Evolutionary conservation across 306 rosid species (phyloP), one percentile per base, ranked within the genome.

Genomic region (Cyclanthera cordifolia): DNA sequence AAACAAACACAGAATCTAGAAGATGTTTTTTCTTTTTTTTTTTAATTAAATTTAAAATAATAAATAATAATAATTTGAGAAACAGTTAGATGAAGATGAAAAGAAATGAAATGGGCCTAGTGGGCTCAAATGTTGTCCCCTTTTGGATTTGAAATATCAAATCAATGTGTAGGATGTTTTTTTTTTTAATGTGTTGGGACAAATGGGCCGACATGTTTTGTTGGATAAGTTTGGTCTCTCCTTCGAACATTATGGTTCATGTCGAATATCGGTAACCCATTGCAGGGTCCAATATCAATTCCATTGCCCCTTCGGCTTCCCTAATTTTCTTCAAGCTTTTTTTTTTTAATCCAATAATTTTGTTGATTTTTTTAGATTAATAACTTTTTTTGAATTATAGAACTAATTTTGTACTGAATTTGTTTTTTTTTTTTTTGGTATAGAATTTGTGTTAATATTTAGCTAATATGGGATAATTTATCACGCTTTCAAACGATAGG

Each of bases 161-260:
- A 47, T 47, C 51, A 47, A 47, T 47, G 19, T 47, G 11, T 43
- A 43, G 48, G 48, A 11, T 43, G 15, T 43, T 43, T 43, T 43
- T 43, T 43, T 34, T 43, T 43, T 41, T 41, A 9, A 41, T 2
- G 7, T 13, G 6, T 47, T 17, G 4, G 1, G 51, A 39, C n/a
- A 41, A 41, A 64, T 64, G 34, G 70, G 70, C 30, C 51, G 21
- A 64, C 70, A 64, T 64, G 70, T 64, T 39, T 63, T 39, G 69
- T 63, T 61, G 50, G 50, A 39, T 61, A 61, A 61, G 9, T 16
- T 27, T 0, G 14, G 1, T 8, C 13, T 32, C 66, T 37, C 12
- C 8, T 15, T 60, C 41, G 9, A 19, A 37, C 49, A 11, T 37
- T 64, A 41, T 64, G 69, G 69, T 7, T 64, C 13, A 5, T 64